These are phyloP conservation scores for Dipteronia sinensis DNA, from an alignment of 345 rosid genomes.

Conservation along the genomic window DNA sequence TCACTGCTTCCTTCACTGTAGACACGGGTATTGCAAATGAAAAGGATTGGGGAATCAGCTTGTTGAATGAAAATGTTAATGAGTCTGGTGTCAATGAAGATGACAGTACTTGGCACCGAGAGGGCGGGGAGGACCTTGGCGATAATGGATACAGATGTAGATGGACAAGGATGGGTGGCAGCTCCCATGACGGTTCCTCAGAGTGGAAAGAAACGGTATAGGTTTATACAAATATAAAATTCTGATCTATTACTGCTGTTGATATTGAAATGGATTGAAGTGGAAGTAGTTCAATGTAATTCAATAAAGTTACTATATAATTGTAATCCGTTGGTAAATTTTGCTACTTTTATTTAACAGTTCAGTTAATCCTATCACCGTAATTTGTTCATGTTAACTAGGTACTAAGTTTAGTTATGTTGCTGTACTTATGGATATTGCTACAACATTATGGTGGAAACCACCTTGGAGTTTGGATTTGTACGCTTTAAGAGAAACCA, in stretches of 20 bases:
- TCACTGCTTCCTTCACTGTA: slow-evolving; percentile 31
- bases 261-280: slow-evolving; percentile 13
- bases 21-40: slow-evolving; percentile 99
- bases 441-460: neutral
- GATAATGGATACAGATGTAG: slow-evolving; percentile 94
- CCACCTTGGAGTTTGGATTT: neutral
- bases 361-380: too few species aligned
- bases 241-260: slow-evolving; percentile 21
- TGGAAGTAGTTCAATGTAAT: neutral
- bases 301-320: neutral
- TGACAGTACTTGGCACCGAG: slow-evolving; percentile 88
- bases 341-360: neutral
- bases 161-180: slow-evolving; percentile 98
- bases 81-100: slow-evolving; percentile 93
- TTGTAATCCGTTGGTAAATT: neutral
- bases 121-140: slow-evolving; percentile 84
- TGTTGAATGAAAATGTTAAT: slow-evolving; percentile 74
- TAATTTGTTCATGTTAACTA: too few species aligned
- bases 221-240: slow-evolving; percentile 11
- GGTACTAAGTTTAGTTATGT: too few species aligned
- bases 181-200: slow-evolving; percentile 69
- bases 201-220: slow-evolving; percentile 97
- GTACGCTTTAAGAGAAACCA: neutral
- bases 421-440: too few species aligned
- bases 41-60: slow-evolving; percentile 94